Conservation (phyloP, 495 filamentous ascomycete species). For the Lasiosphaeria hispida region DNA sequence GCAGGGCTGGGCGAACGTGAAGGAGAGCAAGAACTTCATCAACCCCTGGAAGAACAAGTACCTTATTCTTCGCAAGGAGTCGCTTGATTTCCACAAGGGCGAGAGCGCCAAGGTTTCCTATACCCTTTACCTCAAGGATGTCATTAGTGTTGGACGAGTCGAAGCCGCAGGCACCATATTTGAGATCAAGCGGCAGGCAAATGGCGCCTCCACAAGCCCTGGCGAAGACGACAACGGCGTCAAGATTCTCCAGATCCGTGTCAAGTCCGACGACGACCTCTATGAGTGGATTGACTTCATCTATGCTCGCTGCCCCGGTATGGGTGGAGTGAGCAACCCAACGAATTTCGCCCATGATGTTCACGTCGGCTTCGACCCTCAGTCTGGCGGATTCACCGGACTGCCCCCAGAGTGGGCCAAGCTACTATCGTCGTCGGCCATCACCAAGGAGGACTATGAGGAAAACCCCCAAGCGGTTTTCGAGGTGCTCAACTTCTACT, state of each 20-base stretch:
- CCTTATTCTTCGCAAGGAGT: constrained; percentile 81
- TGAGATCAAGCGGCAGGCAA: constrained; percentile 77
- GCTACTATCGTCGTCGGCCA: constrained; percentile 88
- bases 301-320: constrained; percentile 91
- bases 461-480: constrained; percentile 98
- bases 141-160: constrained; percentile 78
- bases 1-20: constrained; percentile 78
- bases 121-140: constrained; percentile 77
- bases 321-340: constrained; percentile 97
- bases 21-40: constrained; percentile 86
- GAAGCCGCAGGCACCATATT: constrained; percentile 84
- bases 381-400: constrained; percentile 88
- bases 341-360: constrained; percentile 96
- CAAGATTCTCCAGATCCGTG: constrained; percentile 79
- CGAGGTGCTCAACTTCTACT: constrained; percentile 96
- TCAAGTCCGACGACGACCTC: constrained; percentile 91
- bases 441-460: constrained; percentile 96
- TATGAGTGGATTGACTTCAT: constrained; percentile 99
- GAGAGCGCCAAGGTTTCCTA: constrained; percentile 79
- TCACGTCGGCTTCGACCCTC: constrained; percentile 94
- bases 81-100: constrained; percentile 87
- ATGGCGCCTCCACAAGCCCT: constrained; percentile 58
- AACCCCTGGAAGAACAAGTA: constrained; percentile 81
- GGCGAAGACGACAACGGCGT: constrained; percentile 71
- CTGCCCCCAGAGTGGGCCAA: constrained; percentile 95